A percentile compares a stretch with the other conserved stretches of the same genome.
Evolutionary conservation across 306 rosid genomes (phyloP).

Genomic region (Cajanus cajan): DNA sequence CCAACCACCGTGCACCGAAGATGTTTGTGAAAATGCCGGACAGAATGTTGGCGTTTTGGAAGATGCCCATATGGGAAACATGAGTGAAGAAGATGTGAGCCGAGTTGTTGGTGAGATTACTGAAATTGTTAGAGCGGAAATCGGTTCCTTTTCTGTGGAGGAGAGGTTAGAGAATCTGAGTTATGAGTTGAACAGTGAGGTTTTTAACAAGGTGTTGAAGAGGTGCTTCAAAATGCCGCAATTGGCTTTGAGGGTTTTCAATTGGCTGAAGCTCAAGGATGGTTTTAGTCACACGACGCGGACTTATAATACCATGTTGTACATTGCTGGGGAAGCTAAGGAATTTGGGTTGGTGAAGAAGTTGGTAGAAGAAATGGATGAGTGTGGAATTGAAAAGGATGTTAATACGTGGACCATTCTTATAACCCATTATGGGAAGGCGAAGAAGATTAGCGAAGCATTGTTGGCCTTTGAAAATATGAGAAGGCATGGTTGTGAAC

Average conservation of each 20-base stretch:
- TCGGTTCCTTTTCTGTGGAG: slow-evolving; percentile 49
- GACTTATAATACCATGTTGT: slow-evolving; percentile 64
- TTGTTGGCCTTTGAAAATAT: slow-evolving; percentile 59
- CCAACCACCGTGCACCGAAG: slow-evolving; percentile 25
- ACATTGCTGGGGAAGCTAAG: slow-evolving; percentile 76
- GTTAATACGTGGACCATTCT: slow-evolving; percentile 84
- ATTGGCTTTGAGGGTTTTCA: slow-evolving; percentile 66
- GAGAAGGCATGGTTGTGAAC: slow-evolving; percentile 59
- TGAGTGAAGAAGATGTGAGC: slow-evolving; percentile 52
- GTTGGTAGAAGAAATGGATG: slow-evolving; percentile 73
- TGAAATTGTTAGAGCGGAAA: slow-evolving; percentile 43
- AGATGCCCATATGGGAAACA: slow-evolving; percentile 33
- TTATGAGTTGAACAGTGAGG: slow-evolving; percentile 45
- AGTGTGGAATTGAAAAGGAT: slow-evolving; percentile 46
- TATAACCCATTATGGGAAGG: slow-evolving; percentile 65
- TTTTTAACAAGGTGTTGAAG: slow-evolving; percentile 74
- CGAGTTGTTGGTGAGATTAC: slow-evolving; percentile 55
- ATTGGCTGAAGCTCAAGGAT: slow-evolving; percentile 63
- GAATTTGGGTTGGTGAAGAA: slow-evolving; percentile 63
- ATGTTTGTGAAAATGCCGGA: slow-evolving; percentile 54
- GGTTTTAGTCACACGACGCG: slow-evolving; percentile 52
- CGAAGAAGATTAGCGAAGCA: slow-evolving; percentile 58
- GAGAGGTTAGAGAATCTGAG: slow-evolving; percentile 51
- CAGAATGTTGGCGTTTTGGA: slow-evolving; percentile 18
- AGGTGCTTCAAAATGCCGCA: slow-evolving; percentile 77